These are phyloP conservation scores for Tulasnella sp. DNA, from an alignment of 768 basidiomycete genomes.

Conservation along the genomic window DNA sequence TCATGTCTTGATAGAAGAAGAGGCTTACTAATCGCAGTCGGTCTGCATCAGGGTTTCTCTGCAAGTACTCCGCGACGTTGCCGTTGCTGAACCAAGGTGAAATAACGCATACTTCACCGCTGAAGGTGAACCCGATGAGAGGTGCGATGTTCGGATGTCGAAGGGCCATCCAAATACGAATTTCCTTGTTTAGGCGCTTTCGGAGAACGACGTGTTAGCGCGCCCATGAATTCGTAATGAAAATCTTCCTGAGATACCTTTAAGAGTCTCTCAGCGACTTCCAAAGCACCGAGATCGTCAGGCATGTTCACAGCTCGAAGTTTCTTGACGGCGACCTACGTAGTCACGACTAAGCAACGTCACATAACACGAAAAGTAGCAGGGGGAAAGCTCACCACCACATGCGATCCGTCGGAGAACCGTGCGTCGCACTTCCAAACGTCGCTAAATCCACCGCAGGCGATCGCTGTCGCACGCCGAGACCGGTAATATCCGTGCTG, in stretches of 20 bases:
- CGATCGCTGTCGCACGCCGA: neutral
- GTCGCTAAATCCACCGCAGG: constrained; percentile 18
- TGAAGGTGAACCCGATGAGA: constrained; percentile 4
- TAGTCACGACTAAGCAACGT: neutral
- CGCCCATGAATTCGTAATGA: too few species aligned
- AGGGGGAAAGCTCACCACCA: neutral
- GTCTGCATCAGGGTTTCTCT: constrained; percentile 8
- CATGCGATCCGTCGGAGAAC: neutral
- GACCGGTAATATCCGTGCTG: neutral
- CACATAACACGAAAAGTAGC: neutral
- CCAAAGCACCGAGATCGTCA: neutral
- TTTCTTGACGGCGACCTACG: constrained; percentile 11
- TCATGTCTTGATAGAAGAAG: neutral
- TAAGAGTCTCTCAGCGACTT: constrained; percentile 5
- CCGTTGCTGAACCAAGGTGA: neutral
- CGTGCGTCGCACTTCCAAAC: constrained; percentile 12
- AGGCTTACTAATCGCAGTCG: neutral
- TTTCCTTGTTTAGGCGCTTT: neutral
- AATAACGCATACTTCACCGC: neutral
- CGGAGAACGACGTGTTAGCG: neutral
- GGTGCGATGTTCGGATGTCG: constrained; percentile 11
- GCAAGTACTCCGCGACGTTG: neutral
- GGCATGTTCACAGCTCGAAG: constrained; percentile 6
- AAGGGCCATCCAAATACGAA: constrained; percentile 7
- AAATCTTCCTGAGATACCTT: neutral